These are phyloP conservation scores for Boletus fagicola DNA, from an alignment of 768 basidiomycete genomes.

Conservation along the genomic window DNA sequence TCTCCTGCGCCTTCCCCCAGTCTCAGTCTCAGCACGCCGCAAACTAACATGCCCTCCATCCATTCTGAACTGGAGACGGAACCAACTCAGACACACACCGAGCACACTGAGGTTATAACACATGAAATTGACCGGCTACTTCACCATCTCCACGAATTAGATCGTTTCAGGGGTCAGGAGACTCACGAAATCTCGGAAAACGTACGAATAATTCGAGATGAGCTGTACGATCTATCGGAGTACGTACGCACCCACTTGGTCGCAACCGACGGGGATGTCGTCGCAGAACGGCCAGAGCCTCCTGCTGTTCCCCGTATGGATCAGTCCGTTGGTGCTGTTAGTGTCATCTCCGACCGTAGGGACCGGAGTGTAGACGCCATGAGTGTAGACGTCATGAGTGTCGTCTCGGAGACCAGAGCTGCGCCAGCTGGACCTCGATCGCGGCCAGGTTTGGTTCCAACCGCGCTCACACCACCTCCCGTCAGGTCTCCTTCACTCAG, in stretches of 20 bases:
- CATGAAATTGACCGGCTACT: conserved; percentile 53
- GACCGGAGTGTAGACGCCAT: conserved; percentile 49
- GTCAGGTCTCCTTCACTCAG: conserved; percentile 40
- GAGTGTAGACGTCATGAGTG: conserved; percentile 43
- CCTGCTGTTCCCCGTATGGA: conserved; percentile 34
- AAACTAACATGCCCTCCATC: conserved; percentile 48
- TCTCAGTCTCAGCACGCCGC: conserved; percentile 51
- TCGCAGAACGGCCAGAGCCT: conserved; percentile 13
- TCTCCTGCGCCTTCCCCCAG: conserved; percentile 45
- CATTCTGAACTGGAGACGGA: conserved; percentile 45
- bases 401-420: conserved; percentile 34
- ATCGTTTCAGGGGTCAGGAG: conserved; percentile 61
- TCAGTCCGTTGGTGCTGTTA: conserved; percentile 45
- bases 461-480: conserved; percentile 45
- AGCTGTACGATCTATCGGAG: conserved; percentile 62
- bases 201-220: conserved; percentile 66
- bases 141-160: conserved; percentile 60
- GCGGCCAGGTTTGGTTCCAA: conserved; percentile 28
- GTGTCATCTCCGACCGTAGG: conserved; percentile 35
- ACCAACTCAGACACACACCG: conserved; percentile 37
- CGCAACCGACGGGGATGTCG: conserved; percentile 17
- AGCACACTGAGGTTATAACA: conserved; percentile 43
- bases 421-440: conserved; percentile 27
- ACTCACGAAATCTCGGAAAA: conserved; percentile 62
- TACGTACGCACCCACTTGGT: conserved; percentile 45